Conservation (phyloP, 495 filamentous ascomycete species). For the Penicillium pancosmium region DNA sequence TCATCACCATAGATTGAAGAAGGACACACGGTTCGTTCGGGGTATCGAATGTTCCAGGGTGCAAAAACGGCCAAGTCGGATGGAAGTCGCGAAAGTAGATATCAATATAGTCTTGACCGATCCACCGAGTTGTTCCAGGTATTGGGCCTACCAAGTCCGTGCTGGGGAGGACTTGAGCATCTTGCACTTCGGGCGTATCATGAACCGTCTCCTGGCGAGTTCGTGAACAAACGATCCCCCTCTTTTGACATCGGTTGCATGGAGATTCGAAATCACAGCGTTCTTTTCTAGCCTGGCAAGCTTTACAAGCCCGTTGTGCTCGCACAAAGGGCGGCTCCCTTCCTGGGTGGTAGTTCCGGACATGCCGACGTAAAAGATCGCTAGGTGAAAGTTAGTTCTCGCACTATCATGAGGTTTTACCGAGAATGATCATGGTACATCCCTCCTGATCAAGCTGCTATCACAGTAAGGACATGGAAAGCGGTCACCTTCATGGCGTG, state of each 20-base stretch:
- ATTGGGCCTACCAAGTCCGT: neutral
- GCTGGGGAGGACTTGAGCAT: neutral
- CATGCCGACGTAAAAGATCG: conserved; percentile 25
- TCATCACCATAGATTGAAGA: conserved; percentile 25
- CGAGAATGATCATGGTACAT: neutral
- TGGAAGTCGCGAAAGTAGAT: conserved; percentile 23
- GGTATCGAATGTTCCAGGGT: conserved; percentile 21
- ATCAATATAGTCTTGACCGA: conserved; percentile 16
- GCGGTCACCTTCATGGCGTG: conserved; percentile 3
- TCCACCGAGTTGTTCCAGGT: conserved; percentile 4
- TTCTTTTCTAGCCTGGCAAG: conserved; percentile 21
- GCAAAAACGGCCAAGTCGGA: conserved; percentile 25
- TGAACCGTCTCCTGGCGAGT: neutral
- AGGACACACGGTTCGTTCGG: conserved; percentile 21
- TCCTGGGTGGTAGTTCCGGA: conserved; percentile 17
- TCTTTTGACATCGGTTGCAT: conserved; percentile 20
- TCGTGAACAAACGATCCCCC: conserved; percentile 11
- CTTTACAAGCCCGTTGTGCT: conserved; percentile 14
- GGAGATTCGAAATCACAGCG: conserved; percentile 21
- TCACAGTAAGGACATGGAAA: conserved; percentile 23
- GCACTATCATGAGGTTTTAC: neutral
- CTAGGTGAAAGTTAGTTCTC: conserved; percentile 3
- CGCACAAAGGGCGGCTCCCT: conserved; percentile 9
- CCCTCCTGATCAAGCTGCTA: conserved; percentile 21
- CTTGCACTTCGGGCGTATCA: neutral